Evolutionary conservation across 2,329 filamentous ascomycete species (phyloP).

Genomic region (Aspergillus melleus): DNA sequence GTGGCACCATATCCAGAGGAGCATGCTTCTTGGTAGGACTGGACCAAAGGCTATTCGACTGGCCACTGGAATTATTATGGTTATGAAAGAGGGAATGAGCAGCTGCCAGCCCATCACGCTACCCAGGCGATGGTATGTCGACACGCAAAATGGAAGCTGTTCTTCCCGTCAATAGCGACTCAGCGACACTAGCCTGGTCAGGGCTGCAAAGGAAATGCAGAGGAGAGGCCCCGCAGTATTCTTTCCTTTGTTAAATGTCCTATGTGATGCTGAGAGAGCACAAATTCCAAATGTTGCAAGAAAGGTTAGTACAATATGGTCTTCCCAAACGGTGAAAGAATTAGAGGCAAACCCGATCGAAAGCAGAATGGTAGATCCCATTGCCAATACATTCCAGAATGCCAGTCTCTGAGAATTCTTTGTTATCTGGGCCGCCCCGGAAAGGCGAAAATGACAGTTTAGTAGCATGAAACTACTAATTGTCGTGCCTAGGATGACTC

Average conservation of each 20-base stretch:
- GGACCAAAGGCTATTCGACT: neutral
- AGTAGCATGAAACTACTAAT: neutral
- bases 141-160: constrained; percentile 93
- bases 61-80: neutral
- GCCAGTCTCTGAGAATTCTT: neutral
- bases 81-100: neutral
- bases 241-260: too few relatives aligned
- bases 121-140: constrained; percentile 52
- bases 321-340: constrained; percentile 98
- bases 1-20: neutral
- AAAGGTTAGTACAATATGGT: constrained; percentile 88
- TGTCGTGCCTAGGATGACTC: neutral
- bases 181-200: too few relatives aligned
- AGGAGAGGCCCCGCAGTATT: constrained; percentile 69
- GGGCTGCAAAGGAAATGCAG: constrained; percentile 41
- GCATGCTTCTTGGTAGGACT: neutral
- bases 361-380: constrained; percentile 42
- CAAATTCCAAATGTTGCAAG: constrained; percentile 81
- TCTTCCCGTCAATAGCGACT: constrained; percentile 94
- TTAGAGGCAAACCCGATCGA: constrained; percentile 78
- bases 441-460: neutral
- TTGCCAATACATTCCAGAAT: neutral
- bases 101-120: neutral
- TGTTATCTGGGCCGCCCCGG: neutral
- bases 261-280: constrained; percentile 50